Evolutionary conservation across 2,329 filamentous ascomycete species (phyloP), one percentile per base, ranked within the genome.

Genomic region (Fonsecaea multimorphosa): DNA sequence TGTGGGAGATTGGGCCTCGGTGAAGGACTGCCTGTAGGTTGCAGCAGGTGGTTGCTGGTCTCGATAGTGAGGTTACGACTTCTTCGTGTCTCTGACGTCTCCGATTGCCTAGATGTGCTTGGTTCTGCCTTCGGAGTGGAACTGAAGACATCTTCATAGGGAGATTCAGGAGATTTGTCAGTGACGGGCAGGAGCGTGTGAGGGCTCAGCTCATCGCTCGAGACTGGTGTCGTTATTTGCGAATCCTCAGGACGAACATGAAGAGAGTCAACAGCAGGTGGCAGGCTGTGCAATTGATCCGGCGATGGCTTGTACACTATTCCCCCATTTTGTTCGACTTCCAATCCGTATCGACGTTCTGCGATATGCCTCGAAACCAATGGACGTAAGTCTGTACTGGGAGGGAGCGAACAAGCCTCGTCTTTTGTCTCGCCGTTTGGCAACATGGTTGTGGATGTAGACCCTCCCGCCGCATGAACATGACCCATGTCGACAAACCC

Each of bases 231-330:
- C 71, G 69, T 22, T 80, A 77, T 4, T 74, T 76, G 5, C 76
- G 73, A 36, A 24, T 58, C 62, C 8, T 78, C 78, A 14, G 79
- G 73, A 31, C 82, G 80, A 40, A 84, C 73, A 2, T 84, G 83
- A n/a, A 86, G 78, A 49, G 83, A 86, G 16, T 83, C 78, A 8
- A 84, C 83, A 12, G 84, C 84, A 16, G 80, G 78, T 5, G 83
- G 85, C 49, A 87, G 79, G 52, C 85, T 83, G 49, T 84, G 80
- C 2, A 87, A 83, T 73, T 86, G 81, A 46, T 79, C 80, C 1
- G 82, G 81, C 2, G 85, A 86, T 32, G 87, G 75, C 70, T 85
- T 87, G 64, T 84, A 74, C 2, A 82, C 73, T 67, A 77, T 80
- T 4, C 81, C 74, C 19, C 38, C 56, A 16, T 16, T 40, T 34